A percentile compares a stretch with the other conserved stretches of the same genome.
phyloP scores from a whole-genome alignment of 2,329 filamentous ascomycete genomes.

The Xylaria sp. region DNA sequence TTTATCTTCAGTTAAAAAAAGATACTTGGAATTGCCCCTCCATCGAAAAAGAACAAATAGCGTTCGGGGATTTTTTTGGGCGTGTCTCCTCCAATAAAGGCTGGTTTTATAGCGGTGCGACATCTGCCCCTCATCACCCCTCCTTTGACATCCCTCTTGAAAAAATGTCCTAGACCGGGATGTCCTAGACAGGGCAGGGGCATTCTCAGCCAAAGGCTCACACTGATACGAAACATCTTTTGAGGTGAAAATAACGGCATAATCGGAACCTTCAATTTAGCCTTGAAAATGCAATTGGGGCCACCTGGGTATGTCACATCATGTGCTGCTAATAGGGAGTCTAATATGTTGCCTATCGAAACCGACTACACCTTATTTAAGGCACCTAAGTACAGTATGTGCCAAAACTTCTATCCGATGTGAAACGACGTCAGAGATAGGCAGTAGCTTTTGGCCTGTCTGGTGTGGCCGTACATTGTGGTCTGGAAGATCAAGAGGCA shows the following conservation, averaged over 20 bases:
- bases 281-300: not conserved
- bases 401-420: not conserved
- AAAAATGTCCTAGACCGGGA: conserved; percentile 2
- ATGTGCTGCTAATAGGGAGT: not conserved
- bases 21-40: conserved; percentile 30
- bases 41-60: not conserved
- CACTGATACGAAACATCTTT: not conserved
- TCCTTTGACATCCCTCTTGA: conserved; percentile 8
- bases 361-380: not conserved
- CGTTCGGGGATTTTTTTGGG: not conserved
- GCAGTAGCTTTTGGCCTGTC: conserved; percentile 20
- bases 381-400: not conserved
- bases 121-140: conserved; percentile 40
- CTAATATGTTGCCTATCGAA: not conserved
- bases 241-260: conserved; percentile 6
- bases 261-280: not conserved
- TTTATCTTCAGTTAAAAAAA: not conserved
- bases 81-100: conserved; percentile 8
- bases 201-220: conserved; percentile 3
- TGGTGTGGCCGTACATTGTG: conserved; percentile 9
- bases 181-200: not conserved
- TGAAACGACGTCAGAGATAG: conserved; percentile 26
- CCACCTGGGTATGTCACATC: not conserved
- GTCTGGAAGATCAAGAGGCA: conserved; percentile 1
- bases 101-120: conserved; percentile 1